Percentiles rank a stretch among this genome's conserved stretches.
phyloP scores from a whole-genome alignment of 2,329 filamentous ascomycete genomes.

The Claviceps pusilla region DNA sequence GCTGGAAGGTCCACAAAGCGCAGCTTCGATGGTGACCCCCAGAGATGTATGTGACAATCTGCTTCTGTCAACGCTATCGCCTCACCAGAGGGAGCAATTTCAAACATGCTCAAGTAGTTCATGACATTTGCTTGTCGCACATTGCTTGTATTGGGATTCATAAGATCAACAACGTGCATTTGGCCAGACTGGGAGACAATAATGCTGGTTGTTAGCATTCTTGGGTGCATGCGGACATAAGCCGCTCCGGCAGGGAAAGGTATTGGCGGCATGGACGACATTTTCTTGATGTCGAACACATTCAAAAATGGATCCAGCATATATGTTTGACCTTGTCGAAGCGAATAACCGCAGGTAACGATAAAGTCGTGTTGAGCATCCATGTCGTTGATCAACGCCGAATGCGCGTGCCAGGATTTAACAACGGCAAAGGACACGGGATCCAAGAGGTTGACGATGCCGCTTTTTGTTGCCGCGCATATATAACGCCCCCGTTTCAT shows the following conservation, averaged over 20 bases:
- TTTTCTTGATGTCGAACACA: slow-evolving; percentile 86
- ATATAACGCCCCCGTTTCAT: slow-evolving; percentile 88
- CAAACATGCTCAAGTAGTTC: slow-evolving; percentile 61
- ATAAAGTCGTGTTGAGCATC: slow-evolving; percentile 91
- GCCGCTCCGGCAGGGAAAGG: slow-evolving; percentile 85
- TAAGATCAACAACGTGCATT: slow-evolving; percentile 88
- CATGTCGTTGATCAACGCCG: slow-evolving; percentile 85
- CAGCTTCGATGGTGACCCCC: slow-evolving; percentile 74
- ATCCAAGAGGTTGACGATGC: slow-evolving; percentile 75
- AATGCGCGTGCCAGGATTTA: slow-evolving; percentile 83
- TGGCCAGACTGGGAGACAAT: slow-evolving; percentile 85
- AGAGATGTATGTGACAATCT: slow-evolving; percentile 67
- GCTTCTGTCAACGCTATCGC: slow-evolving; percentile 68
- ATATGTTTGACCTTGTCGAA: slow-evolving; percentile 55
- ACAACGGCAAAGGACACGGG: slow-evolving; percentile 61
- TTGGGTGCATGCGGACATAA: slow-evolving; percentile 90
- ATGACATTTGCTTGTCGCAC: slow-evolving; percentile 69
- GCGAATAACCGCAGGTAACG: slow-evolving; percentile 85
- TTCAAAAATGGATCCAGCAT: slow-evolving; percentile 89
- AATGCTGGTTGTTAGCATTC: slow-evolving; percentile 87
- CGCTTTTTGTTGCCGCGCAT: slow-evolving; percentile 74
- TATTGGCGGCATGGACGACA: slow-evolving; percentile 76
- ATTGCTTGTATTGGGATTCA: slow-evolving; percentile 80
- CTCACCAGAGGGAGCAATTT: slow-evolving; percentile 78
- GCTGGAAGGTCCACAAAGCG: slow-evolving; percentile 73